phyloP scores from a whole-genome alignment of 2,329 filamentous ascomycete genomes.

The Fusarium equiseti region DNA sequence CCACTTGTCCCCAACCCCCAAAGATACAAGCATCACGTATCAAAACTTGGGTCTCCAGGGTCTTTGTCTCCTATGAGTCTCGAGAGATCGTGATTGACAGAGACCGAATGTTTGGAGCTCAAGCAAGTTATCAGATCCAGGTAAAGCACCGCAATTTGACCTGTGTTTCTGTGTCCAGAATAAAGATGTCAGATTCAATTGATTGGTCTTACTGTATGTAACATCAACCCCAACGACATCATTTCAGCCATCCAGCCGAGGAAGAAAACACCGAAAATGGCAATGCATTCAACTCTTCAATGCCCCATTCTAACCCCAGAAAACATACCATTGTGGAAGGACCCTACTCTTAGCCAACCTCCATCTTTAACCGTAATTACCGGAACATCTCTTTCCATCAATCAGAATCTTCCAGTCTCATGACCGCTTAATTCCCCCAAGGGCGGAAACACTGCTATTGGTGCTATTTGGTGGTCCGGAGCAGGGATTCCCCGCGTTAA shows the following conservation, averaged over 20 bases:
- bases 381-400: constrained; percentile 14
- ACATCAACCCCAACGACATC: neutral
- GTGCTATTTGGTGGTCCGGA: constrained; percentile 35
- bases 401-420: neutral
- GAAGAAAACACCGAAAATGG: neutral
- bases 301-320: neutral
- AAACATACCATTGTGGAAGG: neutral
- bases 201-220: neutral
- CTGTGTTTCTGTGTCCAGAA: neutral
- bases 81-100: neutral
- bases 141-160: neutral
- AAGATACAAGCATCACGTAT: neutral
- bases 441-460: constrained; percentile 18
- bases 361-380: constrained; percentile 26
- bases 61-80: neutral
- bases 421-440: neutral
- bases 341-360: constrained; percentile 2
- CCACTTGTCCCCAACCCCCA: constrained; percentile 5
- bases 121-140: neutral
- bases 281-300: neutral
- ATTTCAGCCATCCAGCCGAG: neutral
- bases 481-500: constrained; percentile 37
- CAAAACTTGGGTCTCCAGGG: neutral
- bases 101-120: neutral
- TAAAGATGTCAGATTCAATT: neutral